These are phyloP conservation scores for Grifola frondosa DNA, from an alignment of 1,284 basidiomycete genomes.

Conservation along the genomic window DNA sequence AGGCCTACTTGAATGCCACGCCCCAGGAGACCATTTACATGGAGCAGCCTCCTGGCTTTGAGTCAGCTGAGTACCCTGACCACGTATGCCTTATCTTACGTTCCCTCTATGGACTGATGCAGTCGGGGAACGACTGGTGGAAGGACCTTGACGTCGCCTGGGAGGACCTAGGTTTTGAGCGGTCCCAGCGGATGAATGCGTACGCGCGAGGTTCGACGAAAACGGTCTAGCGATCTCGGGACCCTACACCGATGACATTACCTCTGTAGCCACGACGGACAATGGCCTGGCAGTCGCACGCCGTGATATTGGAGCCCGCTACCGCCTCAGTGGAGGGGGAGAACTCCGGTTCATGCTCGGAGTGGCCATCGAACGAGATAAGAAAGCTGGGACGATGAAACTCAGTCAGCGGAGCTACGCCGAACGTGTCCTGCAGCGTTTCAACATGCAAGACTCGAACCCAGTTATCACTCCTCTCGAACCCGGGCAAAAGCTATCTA, in stretches of 20 bases:
- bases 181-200: constrained; percentile 19
- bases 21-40: constrained; percentile 43
- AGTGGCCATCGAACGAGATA: constrained; percentile 7
- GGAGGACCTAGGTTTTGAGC: constrained; percentile 22
- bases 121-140: constrained; percentile 31
- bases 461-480: constrained; percentile 21
- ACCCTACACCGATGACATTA: constrained; percentile 27
- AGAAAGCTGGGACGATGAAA: constrained; percentile 16
- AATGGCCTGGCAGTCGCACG: constrained; percentile 9
- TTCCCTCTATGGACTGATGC: constrained; percentile 32
- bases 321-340: not conserved
- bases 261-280: constrained; percentile 3
- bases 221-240: constrained; percentile 15
- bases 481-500: constrained; percentile 10
- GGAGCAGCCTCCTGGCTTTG: constrained; percentile 32
- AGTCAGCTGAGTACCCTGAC: too few species aligned
- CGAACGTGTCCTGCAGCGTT: constrained; percentile 13
- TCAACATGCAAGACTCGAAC: constrained; percentile 12
- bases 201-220: constrained; percentile 11
- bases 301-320: constrained; percentile 11
- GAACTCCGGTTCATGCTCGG: constrained; percentile 4
- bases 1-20: constrained; percentile 35
- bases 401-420: constrained; percentile 30
- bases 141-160: constrained; percentile 14
- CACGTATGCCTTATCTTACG: constrained; percentile 10